Base-by-base conservation (phyloP, 2,329 filamentous ascomycete genomes). In the Alternaria triticimaculans region DNA sequence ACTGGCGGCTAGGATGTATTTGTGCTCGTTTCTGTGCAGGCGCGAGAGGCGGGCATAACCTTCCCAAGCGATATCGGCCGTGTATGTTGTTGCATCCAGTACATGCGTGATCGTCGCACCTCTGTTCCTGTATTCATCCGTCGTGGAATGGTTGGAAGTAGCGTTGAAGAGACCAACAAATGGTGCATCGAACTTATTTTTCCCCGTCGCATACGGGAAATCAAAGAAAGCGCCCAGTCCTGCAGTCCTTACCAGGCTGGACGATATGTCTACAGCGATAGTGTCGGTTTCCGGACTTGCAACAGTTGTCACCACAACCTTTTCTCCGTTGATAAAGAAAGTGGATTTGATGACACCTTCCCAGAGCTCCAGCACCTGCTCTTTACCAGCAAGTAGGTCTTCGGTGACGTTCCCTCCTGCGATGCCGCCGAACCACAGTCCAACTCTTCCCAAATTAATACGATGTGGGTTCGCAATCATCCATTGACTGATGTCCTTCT, bases 111-210 rank as follows among this genome's bases (percentile, higher is more conserved):
- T 84, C 3, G 64, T 76, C 20, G 82, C 83, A 15, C 72, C 72
- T 21, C 70, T 70, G 0, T 67, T 57, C 12, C 70, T 73, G 4
- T 60, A 63, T 11, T 69, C 63, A 1, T 85, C 66, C 0, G 61
- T 72, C 0, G 84, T 86, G 3, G 71, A 80, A 65, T 87, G 84
- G 14, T 80, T 80, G 6, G 73, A 73, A 0, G 84, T 83, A 6
- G 80, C 81, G 69, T 86, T 84, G 75, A 83, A 86, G 5, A 85
- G 72, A 1, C 85, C 85, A 2, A 87, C 85, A 63, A 84, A 87
- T 1, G 86, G 85, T 2, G 84, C 84, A 41, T 87, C 84, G 60
- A 87, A 87, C 66, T 87, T 87, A 66, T 85, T 84, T 25, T 74
- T 72, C 11, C 80, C 79, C 15, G 80, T 83, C 20, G 84, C 79